Evolutionary conservation across 805 yeast species (phyloP), one percentile per base, ranked within the genome.

Genomic region (Candida ponderosae): DNA sequence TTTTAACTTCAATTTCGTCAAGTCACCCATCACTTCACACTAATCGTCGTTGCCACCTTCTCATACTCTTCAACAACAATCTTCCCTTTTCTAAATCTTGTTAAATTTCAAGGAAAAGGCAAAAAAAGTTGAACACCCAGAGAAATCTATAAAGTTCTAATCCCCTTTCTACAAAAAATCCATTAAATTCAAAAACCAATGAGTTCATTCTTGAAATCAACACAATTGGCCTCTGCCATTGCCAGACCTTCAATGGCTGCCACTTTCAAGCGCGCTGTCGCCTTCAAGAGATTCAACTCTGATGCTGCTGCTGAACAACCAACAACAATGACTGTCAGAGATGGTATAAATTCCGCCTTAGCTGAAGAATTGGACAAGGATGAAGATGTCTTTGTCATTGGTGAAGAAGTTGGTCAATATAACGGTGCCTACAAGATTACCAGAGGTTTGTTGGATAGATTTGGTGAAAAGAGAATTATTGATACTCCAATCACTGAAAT

Each of bases 321-420:
- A 29, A 65, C 69, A 38, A 65, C 68, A 42, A 75, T 90, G 74
- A 86, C 97, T 14, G 97, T 93, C 40, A 83, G 99, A 73, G 99
- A 93, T 54, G 99, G 98, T 33, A 69, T 93, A 52, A 93, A 93
- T 72, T 68, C 80, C 46, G 98, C 96, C 23, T 72, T 93, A 65
- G 95, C 95, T 40, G 99, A 93, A 70, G 99, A 93, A 68, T 74
- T 93, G 71, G 97, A 90, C 70, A 76, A 90, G 51, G 97, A 93
- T 61, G 93, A 87, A 49, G 81, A 76, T 50, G 97, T 93, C 32
- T 93, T 87, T 72, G 65, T 93, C 52, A 84, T 93, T 76, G 99
- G 99, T 65, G 99, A 93, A 71, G 99, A 93, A 67, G 98, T 93
- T 48, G 98, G 96, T 32, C 97, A 90, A 65, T 93, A 93, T 70